Evolutionary conservation across 1,139 yeast species (phyloP), one percentile per base, ranked within the genome.

Genomic region (Pichia sp.): DNA sequence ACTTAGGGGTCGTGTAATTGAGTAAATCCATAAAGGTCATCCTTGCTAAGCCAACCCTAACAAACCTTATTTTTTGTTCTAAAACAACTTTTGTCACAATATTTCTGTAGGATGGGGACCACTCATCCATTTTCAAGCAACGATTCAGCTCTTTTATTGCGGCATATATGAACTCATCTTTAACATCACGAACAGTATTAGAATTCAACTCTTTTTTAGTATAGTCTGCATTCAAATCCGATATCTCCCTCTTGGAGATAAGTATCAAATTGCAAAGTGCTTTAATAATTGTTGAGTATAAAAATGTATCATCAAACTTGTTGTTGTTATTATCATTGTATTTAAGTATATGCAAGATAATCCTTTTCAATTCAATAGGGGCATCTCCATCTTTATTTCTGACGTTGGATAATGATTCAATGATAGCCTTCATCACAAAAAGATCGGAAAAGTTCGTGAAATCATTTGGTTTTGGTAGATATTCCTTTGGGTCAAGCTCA

Each of bases 301-400:
- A 93, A 62, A 75, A 79, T 48, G 86, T 77, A 67, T 93, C 99
- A 51, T 85, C 82, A 67, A 81, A 93, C 13, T 77, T 76, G 66
- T 95, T 93, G 63, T 80, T 85, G 8, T 90, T 77, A 66, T 93
- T 95, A 63, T 93, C 98, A 66, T 92, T 93, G 70, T 84, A 92
- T 57, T 88, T 80, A 56, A 93, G 75, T 57, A 92, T 71, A 62
- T 86, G 90, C 52, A 90, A 71, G 47, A 95, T 62, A 53, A 93
- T 79, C 45, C 76, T 73, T 63, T 81, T 82, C 8, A 90, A 78
- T 49, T 77, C 82, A 1, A 70, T 62, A 0, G 97, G 97, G 31
- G 88, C 82, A 55, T 79, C 80, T 0, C 92, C 95, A 65, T 87
- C 85, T 49, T 64, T 63, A 51, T 63, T 64, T 54, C 81, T 77